A percentile compares a stretch with the other conserved stretches of the same genome.
phyloP scores from a whole-genome alignment of 148 eudicot species.

The Mesembryanthemum crystallinum region DNA sequence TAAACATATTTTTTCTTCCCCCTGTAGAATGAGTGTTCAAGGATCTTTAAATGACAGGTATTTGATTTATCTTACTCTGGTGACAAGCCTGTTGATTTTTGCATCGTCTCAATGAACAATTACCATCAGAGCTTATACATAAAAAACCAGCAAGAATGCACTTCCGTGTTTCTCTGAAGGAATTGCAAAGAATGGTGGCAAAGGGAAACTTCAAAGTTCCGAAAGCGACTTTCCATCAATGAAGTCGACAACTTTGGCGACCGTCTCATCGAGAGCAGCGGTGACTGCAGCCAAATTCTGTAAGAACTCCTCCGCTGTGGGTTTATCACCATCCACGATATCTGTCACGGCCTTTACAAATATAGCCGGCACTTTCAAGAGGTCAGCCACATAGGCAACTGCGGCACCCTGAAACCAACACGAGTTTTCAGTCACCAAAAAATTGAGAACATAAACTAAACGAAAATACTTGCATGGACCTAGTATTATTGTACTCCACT shows the following conservation, averaged over 20 bases:
- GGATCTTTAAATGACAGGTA: background rate
- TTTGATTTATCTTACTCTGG: slow-evolving; percentile 2
- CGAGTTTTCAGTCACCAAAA: background rate
- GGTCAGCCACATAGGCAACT: slow-evolving; percentile 84
- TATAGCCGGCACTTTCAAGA: slow-evolving; percentile 74
- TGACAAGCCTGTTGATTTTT: slow-evolving; percentile 3
- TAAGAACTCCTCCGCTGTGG: slow-evolving; percentile 86
- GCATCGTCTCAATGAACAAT: slow-evolving; percentile 21
- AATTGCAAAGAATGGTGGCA: slow-evolving; percentile 22
- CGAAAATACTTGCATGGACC: too few relatives aligned
- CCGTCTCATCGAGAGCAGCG: slow-evolving; percentile 61
- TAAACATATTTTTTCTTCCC: background rate
- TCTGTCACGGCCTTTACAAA: slow-evolving; percentile 93
- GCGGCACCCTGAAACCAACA: slow-evolving; percentile 79
- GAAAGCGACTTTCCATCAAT: slow-evolving; percentile 69
- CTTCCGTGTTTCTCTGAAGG: slow-evolving; percentile 11
- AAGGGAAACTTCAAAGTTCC: slow-evolving; percentile 47
- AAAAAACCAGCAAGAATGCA: slow-evolving; percentile 4
- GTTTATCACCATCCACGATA: slow-evolving; percentile 85
- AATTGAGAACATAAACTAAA: background rate
- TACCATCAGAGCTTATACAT: slow-evolving; percentile 24
- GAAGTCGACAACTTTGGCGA: slow-evolving; percentile 63
- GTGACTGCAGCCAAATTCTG: slow-evolving; percentile 71
- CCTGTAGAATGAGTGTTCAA: background rate
- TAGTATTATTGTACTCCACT: too few relatives aligned